A percentile compares a stretch with the other conserved stretches of the same genome.
These are phyloP conservation scores for Trichoderma cornu-damae DNA, from an alignment of 2,329 filamentous ascomycete species.

Conservation along the genomic window DNA sequence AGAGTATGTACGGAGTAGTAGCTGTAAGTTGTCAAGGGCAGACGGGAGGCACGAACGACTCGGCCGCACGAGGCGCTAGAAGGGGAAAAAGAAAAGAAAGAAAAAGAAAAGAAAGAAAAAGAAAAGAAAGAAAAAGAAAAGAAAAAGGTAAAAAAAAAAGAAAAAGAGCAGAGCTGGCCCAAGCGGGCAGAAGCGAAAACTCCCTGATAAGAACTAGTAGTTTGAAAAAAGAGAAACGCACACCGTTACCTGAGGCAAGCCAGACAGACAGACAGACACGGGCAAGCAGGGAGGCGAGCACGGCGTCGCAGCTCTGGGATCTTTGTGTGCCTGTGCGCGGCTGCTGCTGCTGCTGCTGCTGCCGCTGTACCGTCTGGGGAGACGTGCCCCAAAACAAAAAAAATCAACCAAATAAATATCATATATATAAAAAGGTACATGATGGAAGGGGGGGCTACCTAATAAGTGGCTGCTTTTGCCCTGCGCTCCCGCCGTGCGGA, in stretches of 20 bases:
- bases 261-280: not conserved
- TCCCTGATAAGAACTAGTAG: constrained; percentile 8
- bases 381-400: too few relatives aligned
- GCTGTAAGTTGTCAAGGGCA: not conserved
- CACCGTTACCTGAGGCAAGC: not conserved
- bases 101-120: too few relatives aligned
- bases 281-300: constrained; percentile 1
- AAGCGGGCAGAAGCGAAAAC: not conserved
- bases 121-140: too few relatives aligned
- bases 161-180: not conserved
- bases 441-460: not conserved
- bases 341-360: constrained; percentile 9
- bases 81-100: not conserved
- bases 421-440: constrained; percentile 16
- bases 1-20: too few relatives aligned
- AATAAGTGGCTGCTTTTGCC: not conserved
- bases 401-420: too few relatives aligned
- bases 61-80: not conserved
- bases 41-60: not conserved
- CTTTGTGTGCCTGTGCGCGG: constrained; percentile 13
- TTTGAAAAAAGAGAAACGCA: not conserved
- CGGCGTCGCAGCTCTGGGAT: constrained; percentile 8
- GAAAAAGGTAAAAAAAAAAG: not conserved
- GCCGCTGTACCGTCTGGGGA: constrained; percentile 1
- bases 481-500: constrained; percentile 7